Evolutionary conservation across 2,329 filamentous ascomycete genomes (phyloP), one percentile per base, ranked within the genome.

Genomic region (Lachnellula hyalina): DNA sequence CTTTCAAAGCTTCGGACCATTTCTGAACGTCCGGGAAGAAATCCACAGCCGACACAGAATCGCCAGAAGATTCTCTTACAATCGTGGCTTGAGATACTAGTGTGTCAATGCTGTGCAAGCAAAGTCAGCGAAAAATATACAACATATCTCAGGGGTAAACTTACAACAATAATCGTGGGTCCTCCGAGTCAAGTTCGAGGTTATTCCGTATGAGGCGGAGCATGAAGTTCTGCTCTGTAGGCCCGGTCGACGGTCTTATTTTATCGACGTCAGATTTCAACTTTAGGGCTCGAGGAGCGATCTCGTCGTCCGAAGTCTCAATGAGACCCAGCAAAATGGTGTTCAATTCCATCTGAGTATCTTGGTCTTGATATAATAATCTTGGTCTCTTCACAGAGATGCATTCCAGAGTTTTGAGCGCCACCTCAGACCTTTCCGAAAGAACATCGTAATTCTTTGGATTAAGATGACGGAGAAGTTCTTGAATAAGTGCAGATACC

Each of bases 1-100:
- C 73, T 0, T 68, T 65, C 2, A 96, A 70, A 14, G 87, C 80
- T 14, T 75, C 63, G 62, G 79, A 76, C 91, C 92, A 96, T 9
- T 81, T 72, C 2, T 78, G 72, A 0, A 75, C 72, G 61, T 79
- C 79, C 0, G 90, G 90, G 38, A 94, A 74, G 4, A 93, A 70
- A 11, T 77, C 74, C 56, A 34, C 35, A 12, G 57, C 28, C 6
- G 75, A 70, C 1, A 68, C 57, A 0, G 68, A 61, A 1, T 69
- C 64, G 1, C 63, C 57, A 0, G 72, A 72, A 1, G 68, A 65
- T 15, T 70, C 66, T 5, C 74, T 68, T 14, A 78, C 61, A 19
- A 71, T 66, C 7, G 71, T 56, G 1, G 76, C 76, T 63, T 80
- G 80, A 15, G 76, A 71, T 1, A 79, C 73, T 42, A 85, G 66